Conservation (phyloP, 768 basidiomycete species). For the Rubroboletus pulcherrimus region DNA sequence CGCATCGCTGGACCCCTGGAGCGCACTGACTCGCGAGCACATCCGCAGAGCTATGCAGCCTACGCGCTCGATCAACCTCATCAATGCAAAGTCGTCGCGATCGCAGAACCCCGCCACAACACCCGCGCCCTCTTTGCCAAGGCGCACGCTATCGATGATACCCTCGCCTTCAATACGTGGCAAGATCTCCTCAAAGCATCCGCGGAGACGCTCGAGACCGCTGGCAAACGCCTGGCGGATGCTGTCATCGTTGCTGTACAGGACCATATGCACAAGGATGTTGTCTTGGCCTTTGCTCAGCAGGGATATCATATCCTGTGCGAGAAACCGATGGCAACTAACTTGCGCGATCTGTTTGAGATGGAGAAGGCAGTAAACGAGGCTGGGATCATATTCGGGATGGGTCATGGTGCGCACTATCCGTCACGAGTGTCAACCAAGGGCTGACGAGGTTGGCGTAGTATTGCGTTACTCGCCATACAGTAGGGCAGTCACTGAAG, state of each 20-base stretch:
- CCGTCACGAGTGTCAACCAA: background rate
- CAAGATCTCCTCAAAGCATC: conserved; percentile 67
- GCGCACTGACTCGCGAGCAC: background rate
- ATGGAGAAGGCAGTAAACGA: conserved; percentile 72
- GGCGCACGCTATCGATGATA: conserved; percentile 56
- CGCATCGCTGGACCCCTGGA: background rate
- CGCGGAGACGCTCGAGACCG: conserved; percentile 55
- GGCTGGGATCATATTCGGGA: conserved; percentile 73
- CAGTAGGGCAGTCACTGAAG: conserved; percentile 60
- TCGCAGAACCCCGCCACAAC: conserved; percentile 76
- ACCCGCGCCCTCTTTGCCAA: conserved; percentile 58
- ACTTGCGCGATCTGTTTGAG: conserved; percentile 62
- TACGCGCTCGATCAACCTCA: conserved; percentile 61
- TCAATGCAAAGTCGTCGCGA: conserved; percentile 73
- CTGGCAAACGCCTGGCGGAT: conserved; percentile 74
- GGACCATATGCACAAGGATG: conserved; percentile 73
- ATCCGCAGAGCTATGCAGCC: conserved; percentile 51
- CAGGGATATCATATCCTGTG: conserved; percentile 89
- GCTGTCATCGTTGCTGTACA: conserved; percentile 80
- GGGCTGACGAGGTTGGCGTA: conserved; percentile 26
- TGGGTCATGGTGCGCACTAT: conserved; percentile 68
- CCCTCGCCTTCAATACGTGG: conserved; percentile 70
- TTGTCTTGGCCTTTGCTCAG: conserved; percentile 67
- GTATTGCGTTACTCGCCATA: conserved; percentile 90
- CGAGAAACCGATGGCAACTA: conserved; percentile 91